Evolutionary conservation across 805 yeast genomes (phyloP), one percentile per base, ranked within the genome.

Genomic region (Candida ponderosae): DNA sequence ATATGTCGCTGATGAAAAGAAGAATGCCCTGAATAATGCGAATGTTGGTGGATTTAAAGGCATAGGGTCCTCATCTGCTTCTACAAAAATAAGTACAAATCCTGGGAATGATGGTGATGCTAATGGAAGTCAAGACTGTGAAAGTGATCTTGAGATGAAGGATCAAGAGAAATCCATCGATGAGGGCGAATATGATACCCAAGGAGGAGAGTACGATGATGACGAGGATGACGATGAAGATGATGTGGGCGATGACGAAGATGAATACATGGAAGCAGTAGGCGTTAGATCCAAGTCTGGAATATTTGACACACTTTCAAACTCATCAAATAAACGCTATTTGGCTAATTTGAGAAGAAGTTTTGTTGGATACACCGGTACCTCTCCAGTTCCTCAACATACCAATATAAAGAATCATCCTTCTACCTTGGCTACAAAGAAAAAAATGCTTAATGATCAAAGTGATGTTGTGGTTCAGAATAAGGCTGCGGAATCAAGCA

Each of bases 81-180:
- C 11, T 9, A 21, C 38, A 46, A 29, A 24, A 44, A 21, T 32
- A 44, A 19, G 32, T 35, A n/a, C 27, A 37, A 13, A n/a, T 29
- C 26, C 48, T 47, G 11, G 36, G 26, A 4, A 16, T 8, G 29
- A 21, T 14, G 29, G n/a, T 21, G 4, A 16, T 11, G 21, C 13
- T 31, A 15, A 18, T 16, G 10, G 24, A 29, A 31, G 30, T 29
- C 13, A 15, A 14, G 13, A 20, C 38, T 8, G 51, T 34, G 55
- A 43, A 1, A 44, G 47, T 23, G 56, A 51, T 29, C 43, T 50
- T 7, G 57, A 51, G 33, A 51, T 51, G 54, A 52, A 51, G 20
- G 57, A 53, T n/a, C n/a, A n/a, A n/a, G n/a, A n/a, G n/a, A n/a
- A n/a, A n/a, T n/a, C n/a, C n/a, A n/a, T n/a, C n/a, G 14, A 24